Base-by-base conservation (phyloP, 1,284 basidiomycete species). In the Pseudozyma tsukubaensis region DNA sequence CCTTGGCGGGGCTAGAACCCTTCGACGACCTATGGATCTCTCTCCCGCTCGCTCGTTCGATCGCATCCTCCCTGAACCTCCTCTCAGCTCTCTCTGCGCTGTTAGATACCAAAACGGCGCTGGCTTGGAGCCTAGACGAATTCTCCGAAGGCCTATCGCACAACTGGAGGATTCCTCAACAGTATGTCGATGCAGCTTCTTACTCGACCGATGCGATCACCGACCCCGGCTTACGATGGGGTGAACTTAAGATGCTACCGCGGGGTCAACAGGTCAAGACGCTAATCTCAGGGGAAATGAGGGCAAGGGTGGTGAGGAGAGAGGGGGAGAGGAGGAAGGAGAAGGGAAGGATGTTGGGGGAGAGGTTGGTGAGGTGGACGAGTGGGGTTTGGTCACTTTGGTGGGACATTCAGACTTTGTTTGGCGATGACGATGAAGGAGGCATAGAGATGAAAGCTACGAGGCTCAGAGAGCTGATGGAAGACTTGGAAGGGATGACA, bases 1-100 rank as follows among this genome's bases (percentile, higher is more conserved):
- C 58, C 7, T 42, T 72, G 1, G 58, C 70, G 0, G 74, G 74
- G 1, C 32, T 76, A n/a, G 74, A 76, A 45, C 74, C 74, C 0
- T 73, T 44, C 39, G 74, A 76, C n/a, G 74, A 76, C 5, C 10
- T 66, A 0, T 76, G 74, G 74, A 35, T 59, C 39, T 54, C 64
- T 0, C 62, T 76, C 14, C 56, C 53, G 0, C 50, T 69, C 1
- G 70, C 73, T 1, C 35, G 60, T 2, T 19, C 36, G 14, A 50
- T 69, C 9, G 61, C 70, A 0, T 12, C 56, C 5, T 11, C 48
- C 3, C 55, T 76, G 1, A 50, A 44, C 1, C 47, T 76, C 0
- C n/a, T 34, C 0, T 6, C 49, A 0, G 14, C 39, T 4, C 39
- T 76, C 2, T 29, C 59, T 3, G 40, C 42, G 18, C 48, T 69